Evolutionary conservation across 192 early-diverging fungal genomes (phyloP), one percentile per base, ranked within the genome.

Genomic region (Jimgerdemannia lactiflua): DNA sequence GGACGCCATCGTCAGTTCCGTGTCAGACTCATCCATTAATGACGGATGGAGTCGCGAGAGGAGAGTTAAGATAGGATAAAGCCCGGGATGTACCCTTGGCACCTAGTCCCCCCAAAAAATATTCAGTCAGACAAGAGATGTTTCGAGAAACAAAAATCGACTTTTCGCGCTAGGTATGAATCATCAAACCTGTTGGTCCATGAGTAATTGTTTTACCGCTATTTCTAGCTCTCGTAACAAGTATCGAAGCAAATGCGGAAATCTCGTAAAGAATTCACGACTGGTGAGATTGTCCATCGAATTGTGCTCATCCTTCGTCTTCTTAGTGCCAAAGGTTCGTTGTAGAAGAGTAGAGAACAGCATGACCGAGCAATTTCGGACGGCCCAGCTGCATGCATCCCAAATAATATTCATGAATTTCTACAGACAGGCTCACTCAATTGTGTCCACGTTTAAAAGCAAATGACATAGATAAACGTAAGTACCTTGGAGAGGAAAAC

Each of bases 361-460:
- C 91, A 99, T 95, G 3, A 95, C 91, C 43, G 95, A 93, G 67
- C 95, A 95, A 80, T 99, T 99, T 63, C 97, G 89, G 54, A 99
- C 92, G 10, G 97, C 95, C 92, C 95, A 99, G 59, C 88, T 90
- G 41, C 64, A 68, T 42, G 17, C 4, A 69, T 29, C 39, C 11
- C 29, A 29, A 40, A 70, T 69, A 40, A 39, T 39, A 41, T 41
- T 39, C 10, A 6, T 41, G 67, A 20, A 14, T 68, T 41, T 74
- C 49, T 65, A 68, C 64, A 54, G 49, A 59, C 68, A 9, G 42
- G 42, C 17, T 65, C 10, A 4, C 68, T 14, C 42, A 65, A 6
- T 3, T 4, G 73, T 42, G 4, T 67, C 69, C 14, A 67, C 54
- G 63, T 59, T 9, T 14, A 65, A 72, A 17, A 71, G 76, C 64